Conservation (phyloP, 108 stramenopile species). For the Mayamaea pseudoterrestris region DNA sequence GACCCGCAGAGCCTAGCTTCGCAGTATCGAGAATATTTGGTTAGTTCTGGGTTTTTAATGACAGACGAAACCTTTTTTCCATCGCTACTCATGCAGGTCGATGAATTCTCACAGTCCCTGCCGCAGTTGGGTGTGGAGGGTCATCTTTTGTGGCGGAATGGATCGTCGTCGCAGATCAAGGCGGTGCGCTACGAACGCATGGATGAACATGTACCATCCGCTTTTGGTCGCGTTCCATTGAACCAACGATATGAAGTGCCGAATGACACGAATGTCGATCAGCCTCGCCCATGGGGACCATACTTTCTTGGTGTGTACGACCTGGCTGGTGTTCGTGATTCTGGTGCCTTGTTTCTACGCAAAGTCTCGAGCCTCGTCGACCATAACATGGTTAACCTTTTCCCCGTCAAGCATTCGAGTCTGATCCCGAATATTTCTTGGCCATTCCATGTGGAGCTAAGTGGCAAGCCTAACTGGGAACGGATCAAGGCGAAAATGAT, state of each 20-base stretch:
- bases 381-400: constrained; percentile 45
- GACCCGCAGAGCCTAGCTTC: constrained; percentile 45
- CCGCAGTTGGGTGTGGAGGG: constrained; percentile 30
- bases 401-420: constrained; percentile 45
- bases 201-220: constrained; percentile 72
- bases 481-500: no score
- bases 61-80: constrained; percentile 83
- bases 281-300: constrained; percentile 71
- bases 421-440: constrained; percentile 59
- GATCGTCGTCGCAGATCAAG: constrained; percentile 1
- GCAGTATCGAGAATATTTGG: constrained; percentile 38
- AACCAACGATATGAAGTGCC: constrained; percentile 48
- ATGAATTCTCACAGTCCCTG: constrained; percentile 32
- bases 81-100: constrained; percentile 64
- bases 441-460: constrained; percentile 40
- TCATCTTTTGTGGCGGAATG: constrained; percentile 6
- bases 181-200: constrained; percentile 79
- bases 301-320: constrained; percentile 85
- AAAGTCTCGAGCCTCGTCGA: constrained; percentile 68
- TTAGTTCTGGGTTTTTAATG: constrained; percentile 57
- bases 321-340: constrained; percentile 44
- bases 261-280: constrained; percentile 26
- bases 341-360: constrained; percentile 74
- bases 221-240: constrained; percentile 33
- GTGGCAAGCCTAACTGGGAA: constrained; percentile 25